These are phyloP conservation scores for Acaromyces ingoldii DNA, from an alignment of 1,284 basidiomycete genomes.

Conservation along the genomic window DNA sequence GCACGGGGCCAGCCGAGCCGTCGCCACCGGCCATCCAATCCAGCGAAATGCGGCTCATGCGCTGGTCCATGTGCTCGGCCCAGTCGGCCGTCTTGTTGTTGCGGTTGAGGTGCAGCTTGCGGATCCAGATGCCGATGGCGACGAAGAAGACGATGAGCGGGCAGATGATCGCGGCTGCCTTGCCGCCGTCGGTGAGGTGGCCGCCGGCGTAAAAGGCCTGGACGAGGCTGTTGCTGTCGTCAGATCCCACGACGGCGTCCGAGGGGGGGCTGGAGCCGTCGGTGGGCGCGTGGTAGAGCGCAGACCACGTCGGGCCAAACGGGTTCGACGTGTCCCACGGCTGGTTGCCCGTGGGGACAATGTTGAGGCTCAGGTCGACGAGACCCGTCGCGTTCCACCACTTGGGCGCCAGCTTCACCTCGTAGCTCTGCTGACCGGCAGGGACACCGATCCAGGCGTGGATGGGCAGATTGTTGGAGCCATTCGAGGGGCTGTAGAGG, in stretches of 20 bases:
- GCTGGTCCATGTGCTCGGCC: constrained; percentile 49
- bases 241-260: constrained; percentile 23
- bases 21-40: constrained; percentile 43
- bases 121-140: constrained; percentile 30
- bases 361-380: constrained; percentile 43
- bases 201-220: constrained; percentile 35
- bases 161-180: constrained; percentile 45
- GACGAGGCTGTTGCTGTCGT: constrained; percentile 21
- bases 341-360: constrained; percentile 45
- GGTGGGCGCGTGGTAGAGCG: constrained; percentile 33
- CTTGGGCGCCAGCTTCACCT: constrained; percentile 33
- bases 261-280: constrained; percentile 23
- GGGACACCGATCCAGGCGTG: constrained; percentile 39
- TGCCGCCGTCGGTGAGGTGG: constrained; percentile 34
- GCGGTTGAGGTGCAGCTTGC: constrained; percentile 46
- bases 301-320: constrained; percentile 41
- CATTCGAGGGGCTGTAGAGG: constrained; percentile 37
- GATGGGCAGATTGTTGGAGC: constrained; percentile 31
- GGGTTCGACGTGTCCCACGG: constrained; percentile 48
- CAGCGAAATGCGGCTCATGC: constrained; percentile 46
- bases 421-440: constrained; percentile 19
- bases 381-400: constrained; percentile 40
- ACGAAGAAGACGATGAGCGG: constrained; percentile 36
- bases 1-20: constrained; percentile 33
- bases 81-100: constrained; percentile 48